Evolutionary conservation across 2,329 filamentous ascomycete genomes (phyloP), one percentile per base, ranked within the genome.

Genomic region (Epichloe baconii): DNA sequence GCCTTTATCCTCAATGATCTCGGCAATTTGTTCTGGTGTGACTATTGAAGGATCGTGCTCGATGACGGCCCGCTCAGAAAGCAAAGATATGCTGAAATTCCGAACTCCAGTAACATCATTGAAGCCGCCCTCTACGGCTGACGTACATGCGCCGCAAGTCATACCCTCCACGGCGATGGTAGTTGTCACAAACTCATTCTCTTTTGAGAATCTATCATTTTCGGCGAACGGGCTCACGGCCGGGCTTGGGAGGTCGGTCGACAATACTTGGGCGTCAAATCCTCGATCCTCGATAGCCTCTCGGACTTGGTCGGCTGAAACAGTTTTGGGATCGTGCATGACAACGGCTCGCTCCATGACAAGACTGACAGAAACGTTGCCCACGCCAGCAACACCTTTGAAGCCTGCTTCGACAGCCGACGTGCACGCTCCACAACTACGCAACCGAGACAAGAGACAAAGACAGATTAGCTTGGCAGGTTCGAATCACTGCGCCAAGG

Each of bases 261-360:
- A 81, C n/a, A 95, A 71, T n/a, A 95, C 78, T 58, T 89, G 80
- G 40, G 89, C 89, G 62, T 95, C 91, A 64, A 97, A 97, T 1
- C 90, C 90, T 54, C 88, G 79, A 66, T 95, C 89, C 61, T 96
- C 88, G 57, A 96, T 93, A 37, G 86, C 88, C 57, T 95, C 88
- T 63, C 80, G 81, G 53, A 97, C 78, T 58, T 83, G 72, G 38
- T 90, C 85, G 53, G 88, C 78, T 14, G 87, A 71, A 49, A 97
- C 78, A 49, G 79, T 77, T 51, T 77, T 71, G 1, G 88, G 81
- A 67, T 97, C 85, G 69, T 98, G 93, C 68, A 90, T 85, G 37
- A 97, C 76, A 42, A 97, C 90, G n/a, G 91, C 93, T 54, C 91
- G 82, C 68, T 95, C 90, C 82, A 96, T 95, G 51, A 96, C 86